Conservation (phyloP, 768 basidiomycete species). For the Pholiota molesta region DNA sequence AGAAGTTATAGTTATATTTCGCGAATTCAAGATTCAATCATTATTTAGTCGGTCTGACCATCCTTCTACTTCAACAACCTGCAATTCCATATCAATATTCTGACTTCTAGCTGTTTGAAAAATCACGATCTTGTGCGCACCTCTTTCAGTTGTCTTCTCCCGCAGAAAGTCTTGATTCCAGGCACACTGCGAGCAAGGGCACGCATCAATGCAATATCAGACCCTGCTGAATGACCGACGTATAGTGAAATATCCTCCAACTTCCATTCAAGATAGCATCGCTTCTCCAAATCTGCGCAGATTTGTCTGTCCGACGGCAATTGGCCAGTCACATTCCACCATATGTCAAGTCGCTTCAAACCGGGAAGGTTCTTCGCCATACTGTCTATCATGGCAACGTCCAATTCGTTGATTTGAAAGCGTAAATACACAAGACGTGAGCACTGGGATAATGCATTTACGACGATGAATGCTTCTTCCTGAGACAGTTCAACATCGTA, state of each 20-base stretch:
- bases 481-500: background rate
- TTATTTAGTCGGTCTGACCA: no score
- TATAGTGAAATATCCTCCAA: background rate
- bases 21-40: conserved; percentile 9
- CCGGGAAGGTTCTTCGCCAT: background rate
- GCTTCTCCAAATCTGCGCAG: background rate
- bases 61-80: no score
- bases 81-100: no score
- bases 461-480: background rate
- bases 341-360: background rate
- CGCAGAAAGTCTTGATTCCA: background rate
- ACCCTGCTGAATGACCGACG: background rate
- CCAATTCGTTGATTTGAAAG: background rate
- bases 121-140: no score
- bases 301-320: background rate
- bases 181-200: background rate
- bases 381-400: background rate
- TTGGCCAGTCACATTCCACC: background rate
- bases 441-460: background rate
- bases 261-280: background rate
- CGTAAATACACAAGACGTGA: background rate
- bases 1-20: conserved; percentile 67
- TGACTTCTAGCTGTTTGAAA: no score
- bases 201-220: background rate
- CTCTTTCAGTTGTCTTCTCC: background rate